A percentile compares a stretch with the other conserved stretches of the same genome.
These are phyloP conservation scores for Emydomyces testavorans DNA, from an alignment of 2,329 filamentous ascomycete genomes.

Conservation along the genomic window DNA sequence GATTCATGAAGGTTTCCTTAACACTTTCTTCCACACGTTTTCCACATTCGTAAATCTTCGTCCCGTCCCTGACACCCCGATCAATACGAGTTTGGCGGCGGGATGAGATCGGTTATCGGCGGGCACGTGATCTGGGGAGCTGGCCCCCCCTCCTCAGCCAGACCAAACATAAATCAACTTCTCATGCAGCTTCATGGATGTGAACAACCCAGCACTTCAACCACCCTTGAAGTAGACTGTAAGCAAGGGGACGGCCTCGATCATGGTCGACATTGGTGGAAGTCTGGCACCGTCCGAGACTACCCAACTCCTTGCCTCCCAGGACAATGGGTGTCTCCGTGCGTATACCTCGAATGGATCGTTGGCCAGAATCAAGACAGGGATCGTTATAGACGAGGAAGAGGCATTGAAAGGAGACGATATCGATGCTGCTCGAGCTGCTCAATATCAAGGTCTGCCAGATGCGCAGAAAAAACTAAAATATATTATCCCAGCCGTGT, in stretches of 20 bases:
- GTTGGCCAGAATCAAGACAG: slow-evolving; percentile 17
- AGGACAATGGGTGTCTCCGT: slow-evolving; percentile 18
- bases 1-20: too few species aligned
- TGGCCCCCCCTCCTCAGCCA: too few species aligned
- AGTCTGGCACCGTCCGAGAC: slow-evolving; percentile 25
- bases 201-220: neutral
- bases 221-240: neutral
- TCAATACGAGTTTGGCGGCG: too few species aligned
- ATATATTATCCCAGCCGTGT: slow-evolving; percentile 50
- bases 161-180: too few species aligned
- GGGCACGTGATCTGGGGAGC: too few species aligned
- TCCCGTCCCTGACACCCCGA: too few species aligned
- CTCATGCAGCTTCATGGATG: neutral
- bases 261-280: neutral
- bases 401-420: slow-evolving; percentile 25
- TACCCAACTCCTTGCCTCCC: slow-evolving; percentile 36
- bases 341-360: slow-evolving; percentile 1
- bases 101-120: too few species aligned
- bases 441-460: slow-evolving; percentile 36
- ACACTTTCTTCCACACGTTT: too few species aligned
- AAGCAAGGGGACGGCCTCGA: neutral
- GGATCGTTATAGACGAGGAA: slow-evolving; percentile 16
- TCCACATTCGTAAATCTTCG: too few species aligned
- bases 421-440: slow-evolving; percentile 21
- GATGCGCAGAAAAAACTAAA: slow-evolving; percentile 42